Conservation (phyloP, 1,139 yeast genomes). For the Groenewaldozyma auringiensis region DNA sequence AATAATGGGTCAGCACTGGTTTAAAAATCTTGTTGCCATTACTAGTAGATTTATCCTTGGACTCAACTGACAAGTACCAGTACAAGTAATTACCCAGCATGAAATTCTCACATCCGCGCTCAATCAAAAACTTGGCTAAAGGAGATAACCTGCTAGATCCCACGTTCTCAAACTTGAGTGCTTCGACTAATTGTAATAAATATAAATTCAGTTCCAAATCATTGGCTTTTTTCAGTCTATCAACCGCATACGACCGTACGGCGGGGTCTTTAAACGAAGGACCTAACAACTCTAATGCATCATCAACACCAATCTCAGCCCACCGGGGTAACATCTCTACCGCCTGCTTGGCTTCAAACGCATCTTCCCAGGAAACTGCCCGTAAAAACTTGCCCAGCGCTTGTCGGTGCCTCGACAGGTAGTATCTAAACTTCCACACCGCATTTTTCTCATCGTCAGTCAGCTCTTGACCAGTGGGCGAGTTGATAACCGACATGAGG, state of each 20-base stretch:
- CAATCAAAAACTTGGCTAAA: conserved; percentile 70
- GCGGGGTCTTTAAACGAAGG: conserved; percentile 52
- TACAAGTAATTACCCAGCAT: conserved; percentile 74
- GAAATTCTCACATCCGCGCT: conserved; percentile 58
- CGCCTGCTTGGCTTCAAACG: conserved; percentile 70
- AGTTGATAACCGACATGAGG: conserved; percentile 54
- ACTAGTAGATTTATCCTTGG: conserved; percentile 27
- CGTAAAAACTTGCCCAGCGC: conserved; percentile 81
- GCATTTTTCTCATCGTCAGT: conserved; percentile 79
- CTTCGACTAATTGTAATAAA: conserved; percentile 85
- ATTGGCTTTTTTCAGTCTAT: conserved; percentile 66
- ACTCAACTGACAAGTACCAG: conserved; percentile 88
- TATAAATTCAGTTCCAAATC: conserved; percentile 77
- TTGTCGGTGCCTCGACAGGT: conserved; percentile 63
- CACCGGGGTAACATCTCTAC: conserved; percentile 49
- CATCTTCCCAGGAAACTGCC: conserved; percentile 84
- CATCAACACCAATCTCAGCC: conserved; percentile 85
- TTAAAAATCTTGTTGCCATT: conserved; percentile 20
- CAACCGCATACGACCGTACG: conserved; percentile 80
- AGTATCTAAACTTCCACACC: conserved; percentile 88
- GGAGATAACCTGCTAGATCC: conserved; percentile 36
- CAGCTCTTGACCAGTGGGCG: conserved; percentile 78
- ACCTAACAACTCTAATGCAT: conserved; percentile 82
- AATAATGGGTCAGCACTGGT: conserved; percentile 27
- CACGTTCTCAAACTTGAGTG: conserved; percentile 62